Percentiles rank a stretch among this genome's conserved stretches.
Evolutionary conservation across 1,139 yeast species (phyloP).

Genomic region (Pichia sp.): DNA sequence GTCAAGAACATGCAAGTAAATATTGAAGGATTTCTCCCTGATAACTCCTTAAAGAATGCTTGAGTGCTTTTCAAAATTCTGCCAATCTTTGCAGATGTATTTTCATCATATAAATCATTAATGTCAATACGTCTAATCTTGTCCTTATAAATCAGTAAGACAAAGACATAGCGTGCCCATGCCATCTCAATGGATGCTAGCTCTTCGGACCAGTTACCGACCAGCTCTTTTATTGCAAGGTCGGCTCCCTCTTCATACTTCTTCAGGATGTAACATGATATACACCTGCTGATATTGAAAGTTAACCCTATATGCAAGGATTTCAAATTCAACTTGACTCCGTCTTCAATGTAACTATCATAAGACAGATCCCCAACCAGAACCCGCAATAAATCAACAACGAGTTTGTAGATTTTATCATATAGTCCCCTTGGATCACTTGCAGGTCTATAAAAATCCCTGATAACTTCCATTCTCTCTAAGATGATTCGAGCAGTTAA

Average conservation of each 20-base stretch:
- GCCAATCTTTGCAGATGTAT: conserved; percentile 5
- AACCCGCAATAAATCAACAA: conserved; percentile 8
- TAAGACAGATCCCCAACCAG: conserved; percentile 11
- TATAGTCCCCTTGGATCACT: conserved; percentile 3
- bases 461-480: conserved; percentile 11
- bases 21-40: conserved; percentile 36
- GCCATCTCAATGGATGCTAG: conserved; percentile 11
- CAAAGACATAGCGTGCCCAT: conserved; percentile 12
- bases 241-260: conserved; percentile 15
- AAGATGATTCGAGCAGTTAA: conserved; percentile 12
- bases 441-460: not conserved
- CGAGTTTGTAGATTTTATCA: conserved; percentile 1
- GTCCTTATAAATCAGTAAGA: conserved; percentile 14
- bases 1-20: conserved; percentile 38
- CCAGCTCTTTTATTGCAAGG: conserved; percentile 9
- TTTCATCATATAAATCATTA: conserved; percentile 4
- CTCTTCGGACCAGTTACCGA: not conserved
- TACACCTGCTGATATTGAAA: conserved; percentile 4
- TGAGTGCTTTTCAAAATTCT: conserved; percentile 15
- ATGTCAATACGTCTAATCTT: conserved; percentile 13
- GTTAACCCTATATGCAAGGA: not conserved
- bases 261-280: conserved; percentile 13
- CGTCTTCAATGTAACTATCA: conserved; percentile 2
- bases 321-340: not conserved
- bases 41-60: conserved; percentile 36